Percentiles rank a stretch among this genome's conserved stretches.
Evolutionary conservation across 495 filamentous ascomycete genomes (phyloP).

Genomic region (Peziza echinospora): DNA sequence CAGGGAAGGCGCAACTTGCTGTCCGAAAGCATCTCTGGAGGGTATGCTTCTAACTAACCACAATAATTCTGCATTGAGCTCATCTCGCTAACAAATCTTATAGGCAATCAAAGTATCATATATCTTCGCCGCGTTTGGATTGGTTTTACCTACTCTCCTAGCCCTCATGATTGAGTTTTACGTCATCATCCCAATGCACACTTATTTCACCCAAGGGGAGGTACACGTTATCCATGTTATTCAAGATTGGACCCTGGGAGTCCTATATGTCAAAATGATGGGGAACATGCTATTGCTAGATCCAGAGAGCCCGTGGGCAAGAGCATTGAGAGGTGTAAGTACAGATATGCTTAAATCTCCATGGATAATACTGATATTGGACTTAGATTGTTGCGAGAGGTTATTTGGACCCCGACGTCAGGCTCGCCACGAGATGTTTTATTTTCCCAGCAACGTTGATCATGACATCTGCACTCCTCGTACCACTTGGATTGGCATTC

Average conservation of each 20-base stretch:
- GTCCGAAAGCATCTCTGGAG: background rate
- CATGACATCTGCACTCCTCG: slow-evolving; percentile 33
- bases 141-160: slow-evolving; percentile 66
- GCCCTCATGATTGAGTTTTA: slow-evolving; percentile 73
- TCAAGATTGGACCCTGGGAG: slow-evolving; percentile 82
- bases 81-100: no score
- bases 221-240: slow-evolving; percentile 67
- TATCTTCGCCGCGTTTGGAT: slow-evolving; percentile 42
- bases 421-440: slow-evolving; percentile 60
- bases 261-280: slow-evolving; percentile 79
- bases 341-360: background rate
- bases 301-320: slow-evolving; percentile 42
- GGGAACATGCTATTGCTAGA: slow-evolving; percentile 42
- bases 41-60: no score
- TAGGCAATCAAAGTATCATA: slow-evolving; percentile 36
- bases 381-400: slow-evolving; percentile 40
- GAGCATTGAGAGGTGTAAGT: slow-evolving; percentile 39
- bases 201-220: slow-evolving; percentile 37
- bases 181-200: slow-evolving; percentile 69
- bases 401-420: slow-evolving; percentile 58
- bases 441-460: slow-evolving; percentile 46
- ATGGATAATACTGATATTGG: background rate
- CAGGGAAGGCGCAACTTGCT: background rate
- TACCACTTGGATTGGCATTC: slow-evolving; percentile 34
- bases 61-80: no score